phyloP scores from a whole-genome alignment of 2,329 filamentous ascomycete genomes.

The Niveomyces coronatus region DNA sequence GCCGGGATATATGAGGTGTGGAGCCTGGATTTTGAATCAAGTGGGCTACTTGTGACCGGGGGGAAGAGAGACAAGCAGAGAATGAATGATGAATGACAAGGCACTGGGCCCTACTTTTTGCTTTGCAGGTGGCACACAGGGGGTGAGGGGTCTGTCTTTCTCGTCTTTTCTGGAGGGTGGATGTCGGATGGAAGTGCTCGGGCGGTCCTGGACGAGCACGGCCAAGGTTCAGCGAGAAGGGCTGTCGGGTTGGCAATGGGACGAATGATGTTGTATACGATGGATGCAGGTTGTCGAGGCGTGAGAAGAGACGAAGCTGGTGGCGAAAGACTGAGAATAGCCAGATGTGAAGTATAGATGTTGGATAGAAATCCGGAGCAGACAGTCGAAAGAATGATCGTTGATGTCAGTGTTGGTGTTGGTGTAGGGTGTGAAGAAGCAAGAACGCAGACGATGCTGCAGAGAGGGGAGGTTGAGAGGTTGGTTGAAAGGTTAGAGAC shows the following conservation, averaged over 20 bases:
- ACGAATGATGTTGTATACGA: neutral
- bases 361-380: no score
- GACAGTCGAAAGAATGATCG: neutral
- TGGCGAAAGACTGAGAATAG: no score
- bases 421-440: neutral
- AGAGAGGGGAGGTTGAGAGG: neutral
- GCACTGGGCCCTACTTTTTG: slow-evolving; percentile 7
- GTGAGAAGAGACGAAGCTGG: no score
- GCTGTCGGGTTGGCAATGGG: neutral
- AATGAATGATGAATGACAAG: no score
- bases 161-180: slow-evolving; percentile 5
- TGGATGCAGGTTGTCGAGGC: no score
- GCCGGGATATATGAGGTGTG: slow-evolving; percentile 8
- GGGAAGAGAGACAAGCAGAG: slow-evolving; percentile 5
- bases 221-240: neutral
- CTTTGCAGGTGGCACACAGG: slow-evolving; percentile 6
- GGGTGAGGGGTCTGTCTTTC: slow-evolving; percentile 9
- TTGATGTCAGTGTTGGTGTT: neutral
- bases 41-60: slow-evolving; percentile 10
- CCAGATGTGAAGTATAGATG: no score
- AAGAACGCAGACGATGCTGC: neutral
- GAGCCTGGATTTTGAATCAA: slow-evolving; percentile 9
- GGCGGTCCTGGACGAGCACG: slow-evolving; percentile 6
- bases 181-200: slow-evolving; percentile 6
- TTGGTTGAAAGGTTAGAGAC: neutral